Evolutionary conservation across 768 basidiomycete genomes (phyloP), one percentile per base, ranked within the genome.

Genomic region (Boletus coccyginus): DNA sequence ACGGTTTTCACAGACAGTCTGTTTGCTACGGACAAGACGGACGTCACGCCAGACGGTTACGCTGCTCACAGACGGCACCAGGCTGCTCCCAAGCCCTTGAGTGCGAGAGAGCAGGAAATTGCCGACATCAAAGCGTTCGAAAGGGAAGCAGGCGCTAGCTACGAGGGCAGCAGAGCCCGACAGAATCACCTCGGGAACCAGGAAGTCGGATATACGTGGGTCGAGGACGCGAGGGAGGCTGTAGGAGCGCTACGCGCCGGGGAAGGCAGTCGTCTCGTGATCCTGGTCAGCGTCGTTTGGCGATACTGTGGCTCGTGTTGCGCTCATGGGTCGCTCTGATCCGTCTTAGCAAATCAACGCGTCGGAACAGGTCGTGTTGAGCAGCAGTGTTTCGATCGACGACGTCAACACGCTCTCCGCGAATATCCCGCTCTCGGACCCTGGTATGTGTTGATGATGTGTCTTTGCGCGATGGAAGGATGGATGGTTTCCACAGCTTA

Each of bases 71-170:
- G 81, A 56, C 81, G 77, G 16, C 90, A 93, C 66, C 70, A 82
- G 47, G 75, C 81, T 33, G 90, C 92, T 1, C 90, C 92, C 3
- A 81, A 90, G 58, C 96, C 94, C 2, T 77, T 97, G 63, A 92
- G 87, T 39, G 81, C 83, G 0, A 81, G 87, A 33, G 95, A 98
- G 71, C 81, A 85, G 57, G 94, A 95, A 68, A 78, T 96, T 58
- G 87, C 81, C 0, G 85, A 87, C 52, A 79, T 96, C 56, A 83
- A 81, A 46, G 81, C 84, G 1, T 90, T 91, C 4, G 95, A 96
- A 68, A 78, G 83, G n/a, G 74, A 77, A 53, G 78, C 78, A 10
- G 80, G 76, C 49, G 73, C 72, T 46, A 68, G 70, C 1, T 88
- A 87, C 60, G 79, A 83, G 57, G 87, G 85, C 8, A 87, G 82